Base-by-base conservation (phyloP, 2,329 filamentous ascomycete genomes). In the Microdochium trichocladiopsis region DNA sequence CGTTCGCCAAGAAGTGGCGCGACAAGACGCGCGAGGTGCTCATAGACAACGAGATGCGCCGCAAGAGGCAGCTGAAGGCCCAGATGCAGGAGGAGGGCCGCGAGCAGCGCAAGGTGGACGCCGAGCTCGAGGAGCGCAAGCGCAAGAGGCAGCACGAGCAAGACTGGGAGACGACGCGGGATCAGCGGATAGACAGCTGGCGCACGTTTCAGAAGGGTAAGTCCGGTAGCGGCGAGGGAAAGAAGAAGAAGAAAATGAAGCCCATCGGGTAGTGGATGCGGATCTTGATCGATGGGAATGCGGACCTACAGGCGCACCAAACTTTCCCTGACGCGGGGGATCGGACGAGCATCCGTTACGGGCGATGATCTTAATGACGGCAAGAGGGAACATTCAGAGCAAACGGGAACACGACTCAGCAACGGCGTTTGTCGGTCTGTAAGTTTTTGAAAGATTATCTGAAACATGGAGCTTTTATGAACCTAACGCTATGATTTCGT, bases 11-110 rank as follows among this genome's bases (percentile, higher is more conserved):
- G 61, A 84, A 88, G 66, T 99, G 94, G 94, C 84, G 89, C 60
- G 84, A 92, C 67, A 97, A 96, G 81, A 83, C 90, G 12, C 87
- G 90, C 60, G 82, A 87, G 65, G 94, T 99, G 47, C 81, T 99
- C 59, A 84, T 96, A 62, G 94, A 99, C 63, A 93, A 95, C 66
- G 94, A 97, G 73, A 82, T 91, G 63, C 81, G 94, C 50, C 79
- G 90, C 51, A 79, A 89, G 55, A 81, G 91, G 59, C 92, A 96
- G 77, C 70, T 93, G 67, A 95, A 95, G 74, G 94, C 89, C 41
- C 88, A 94, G 76, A 87, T 99, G 86, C 90, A 95, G 71, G 94
- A 99, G 70, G 93, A 99, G 69, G 94, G 94, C 6, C 79, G 94
- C 51, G 87, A 94, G 74, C 86, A 95, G 78, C 83, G 84, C 65